A percentile compares a stretch with the other conserved stretches of the same genome.
Evolutionary conservation across 2,329 filamentous ascomycete genomes (phyloP).

Genomic region (Pestalotiopsis sp.): DNA sequence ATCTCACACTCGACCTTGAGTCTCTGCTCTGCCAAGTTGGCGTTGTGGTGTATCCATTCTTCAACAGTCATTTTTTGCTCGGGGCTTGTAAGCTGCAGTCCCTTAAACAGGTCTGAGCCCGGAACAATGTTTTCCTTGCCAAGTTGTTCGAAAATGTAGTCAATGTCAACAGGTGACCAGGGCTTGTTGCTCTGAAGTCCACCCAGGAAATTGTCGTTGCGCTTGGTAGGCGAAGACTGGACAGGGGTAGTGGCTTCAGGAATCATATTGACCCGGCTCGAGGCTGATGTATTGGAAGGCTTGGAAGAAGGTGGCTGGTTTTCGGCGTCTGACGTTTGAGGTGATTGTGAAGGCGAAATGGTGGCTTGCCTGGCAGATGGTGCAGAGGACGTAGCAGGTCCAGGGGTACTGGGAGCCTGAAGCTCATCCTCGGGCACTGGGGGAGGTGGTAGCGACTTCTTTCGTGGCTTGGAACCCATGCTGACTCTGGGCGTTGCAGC

Average conservation of each 20-base stretch:
- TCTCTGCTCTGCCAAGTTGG: conserved; percentile 76
- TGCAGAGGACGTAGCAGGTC: conserved; percentile 43
- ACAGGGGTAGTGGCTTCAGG: conserved; percentile 49
- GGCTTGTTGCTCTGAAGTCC: conserved; percentile 59
- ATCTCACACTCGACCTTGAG: conserved; percentile 81
- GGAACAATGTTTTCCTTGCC: conserved; percentile 57
- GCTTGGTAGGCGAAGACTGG: conserved; percentile 63
- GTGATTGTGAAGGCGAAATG: conserved; percentile 66
- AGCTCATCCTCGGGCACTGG: conserved; percentile 25
- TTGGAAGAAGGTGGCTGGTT: conserved; percentile 75
- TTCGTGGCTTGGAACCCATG: conserved; percentile 17
- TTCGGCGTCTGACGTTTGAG: conserved; percentile 79
- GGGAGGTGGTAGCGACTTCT: conserved; percentile 30
- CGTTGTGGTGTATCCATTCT: conserved; percentile 87
- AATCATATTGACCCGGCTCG: conserved; percentile 47
- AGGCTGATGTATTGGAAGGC: conserved; percentile 53
- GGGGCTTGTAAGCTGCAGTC: conserved; percentile 66
- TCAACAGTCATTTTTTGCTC: conserved; percentile 93
- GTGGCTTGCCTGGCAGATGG: conserved; percentile 55
- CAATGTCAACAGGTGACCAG: conserved; percentile 79
- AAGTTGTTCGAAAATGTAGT: conserved; percentile 63
- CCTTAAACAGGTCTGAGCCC: conserved; percentile 46
- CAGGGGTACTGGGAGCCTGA: conserved; percentile 44
- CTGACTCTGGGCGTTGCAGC: conserved; percentile 16
- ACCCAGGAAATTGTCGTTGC: conserved; percentile 57